Evolutionary conservation across 2,329 filamentous ascomycete genomes (phyloP).

Genomic region (Aureobasidium sp.): DNA sequence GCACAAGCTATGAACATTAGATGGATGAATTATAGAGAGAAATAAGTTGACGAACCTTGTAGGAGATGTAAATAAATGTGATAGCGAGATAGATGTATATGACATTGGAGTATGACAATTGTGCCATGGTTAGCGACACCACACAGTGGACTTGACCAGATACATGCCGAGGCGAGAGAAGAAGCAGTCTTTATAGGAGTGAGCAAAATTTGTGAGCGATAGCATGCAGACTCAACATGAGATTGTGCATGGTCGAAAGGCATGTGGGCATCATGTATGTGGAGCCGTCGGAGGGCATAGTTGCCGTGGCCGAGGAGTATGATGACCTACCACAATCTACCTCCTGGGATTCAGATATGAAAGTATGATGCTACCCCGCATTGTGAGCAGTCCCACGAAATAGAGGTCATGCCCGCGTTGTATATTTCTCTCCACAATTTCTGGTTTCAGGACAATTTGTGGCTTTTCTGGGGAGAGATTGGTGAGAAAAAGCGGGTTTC

Average conservation of each 20-base stretch:
- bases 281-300: background rate
- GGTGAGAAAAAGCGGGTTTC: background rate
- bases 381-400: background rate
- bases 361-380: background rate
- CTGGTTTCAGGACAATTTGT: background rate
- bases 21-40: too few relatives aligned
- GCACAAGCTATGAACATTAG: background rate
- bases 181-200: background rate
- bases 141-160: background rate
- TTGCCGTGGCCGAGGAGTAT: background rate
- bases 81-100: background rate
- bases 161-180: background rate
- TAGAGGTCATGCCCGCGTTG: background rate
- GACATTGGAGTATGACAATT: background rate
- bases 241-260: background rate
- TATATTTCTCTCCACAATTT: background rate
- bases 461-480: too few relatives aligned
- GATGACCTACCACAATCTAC: background rate
- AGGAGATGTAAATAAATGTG: background rate
- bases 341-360: too few relatives aligned
- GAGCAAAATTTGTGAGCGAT: background rate
- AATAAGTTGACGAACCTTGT: background rate
- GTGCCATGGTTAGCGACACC: background rate
- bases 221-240: background rate
- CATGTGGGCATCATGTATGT: constrained; percentile 6